A percentile compares a stretch with the other conserved stretches of the same genome.
Evolutionary conservation across 129 eudicot species (phyloP).

Genomic region (Calendula officinalis): DNA sequence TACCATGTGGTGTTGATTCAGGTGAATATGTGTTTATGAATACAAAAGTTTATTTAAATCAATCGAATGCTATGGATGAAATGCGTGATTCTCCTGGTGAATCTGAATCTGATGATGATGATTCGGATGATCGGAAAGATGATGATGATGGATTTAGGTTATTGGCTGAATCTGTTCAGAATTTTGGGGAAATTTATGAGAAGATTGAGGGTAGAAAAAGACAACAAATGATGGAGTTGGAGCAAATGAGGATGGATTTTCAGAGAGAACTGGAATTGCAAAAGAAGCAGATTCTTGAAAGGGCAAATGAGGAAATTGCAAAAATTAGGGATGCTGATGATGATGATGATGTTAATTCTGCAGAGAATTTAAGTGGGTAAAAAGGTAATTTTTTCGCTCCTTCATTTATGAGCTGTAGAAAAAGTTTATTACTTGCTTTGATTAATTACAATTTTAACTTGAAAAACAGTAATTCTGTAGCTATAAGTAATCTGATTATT

Average conservation of each 20-base stretch:
- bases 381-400: slow-evolving; percentile 22
- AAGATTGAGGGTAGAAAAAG: slow-evolving; percentile 84
- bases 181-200: slow-evolving; percentile 81
- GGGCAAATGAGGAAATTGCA: slow-evolving; percentile 66
- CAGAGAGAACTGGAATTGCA: slow-evolving; percentile 74
- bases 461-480: too few species aligned
- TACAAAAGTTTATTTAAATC: slow-evolving; percentile 67
- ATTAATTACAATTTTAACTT: too few species aligned
- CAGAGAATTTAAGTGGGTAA: slow-evolving; percentile 54
- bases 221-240: slow-evolving; percentile 76
- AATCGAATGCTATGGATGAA: slow-evolving; percentile 78
- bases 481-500: too few species aligned
- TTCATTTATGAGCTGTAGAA: neutral
- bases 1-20: slow-evolving; percentile 90
- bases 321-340: slow-evolving; percentile 54
- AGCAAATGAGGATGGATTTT: slow-evolving; percentile 76
- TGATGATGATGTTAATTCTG: slow-evolving; percentile 44
- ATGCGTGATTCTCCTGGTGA: slow-evolving; percentile 90
- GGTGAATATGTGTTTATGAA: slow-evolving; percentile 97
- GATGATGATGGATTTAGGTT: slow-evolving; percentile 51
- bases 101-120: slow-evolving; percentile 58
- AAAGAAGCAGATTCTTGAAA: slow-evolving; percentile 74
- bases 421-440: too few species aligned
- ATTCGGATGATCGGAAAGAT: slow-evolving; percentile 38
- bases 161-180: slow-evolving; percentile 80